Conservation (phyloP, 2,329 filamentous ascomycete genomes). For the Phoma sp. region DNA sequence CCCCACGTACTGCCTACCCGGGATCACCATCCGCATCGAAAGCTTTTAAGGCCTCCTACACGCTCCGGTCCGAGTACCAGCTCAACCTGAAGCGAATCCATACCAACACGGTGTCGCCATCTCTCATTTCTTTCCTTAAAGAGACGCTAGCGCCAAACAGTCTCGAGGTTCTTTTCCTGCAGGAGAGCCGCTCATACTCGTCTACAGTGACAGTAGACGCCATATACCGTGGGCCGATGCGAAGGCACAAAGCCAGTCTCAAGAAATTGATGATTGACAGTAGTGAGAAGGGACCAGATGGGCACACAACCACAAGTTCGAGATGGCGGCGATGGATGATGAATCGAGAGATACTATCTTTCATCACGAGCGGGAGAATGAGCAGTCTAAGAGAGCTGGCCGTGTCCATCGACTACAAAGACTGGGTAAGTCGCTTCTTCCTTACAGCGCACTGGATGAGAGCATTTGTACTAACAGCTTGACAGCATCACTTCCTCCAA, state of each 20-base stretch:
- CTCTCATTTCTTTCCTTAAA: conserved; percentile 75
- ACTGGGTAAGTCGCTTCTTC: conserved; percentile 68
- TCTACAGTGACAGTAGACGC: conserved; percentile 69
- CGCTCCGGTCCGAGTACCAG: conserved; percentile 45
- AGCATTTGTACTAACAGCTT: conserved; percentile 13
- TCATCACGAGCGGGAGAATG: conserved; percentile 80
- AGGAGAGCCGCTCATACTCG: conserved; percentile 66
- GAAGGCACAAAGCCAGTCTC: conserved; percentile 73
- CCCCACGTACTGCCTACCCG: conserved; percentile 45
- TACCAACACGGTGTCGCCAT: conserved; percentile 72
- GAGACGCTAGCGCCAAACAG: conserved; percentile 79
- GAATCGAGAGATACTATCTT: conserved; percentile 71
- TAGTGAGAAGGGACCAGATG: conserved; percentile 60
- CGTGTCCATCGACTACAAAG: conserved; percentile 73
- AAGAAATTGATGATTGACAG: conserved; percentile 78
- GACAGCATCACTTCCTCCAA: conserved; percentile 78
- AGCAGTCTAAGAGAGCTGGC: conserved; percentile 72
- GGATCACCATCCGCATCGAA: conserved; percentile 46
- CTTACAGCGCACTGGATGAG: neutral
- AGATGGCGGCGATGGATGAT: conserved; percentile 75
- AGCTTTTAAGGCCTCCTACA: conserved; percentile 49
- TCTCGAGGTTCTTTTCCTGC: conserved; percentile 78
- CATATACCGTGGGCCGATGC: conserved; percentile 73
- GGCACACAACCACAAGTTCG: conserved; percentile 45
- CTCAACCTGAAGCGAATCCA: conserved; percentile 76